Evolutionary conservation across 768 basidiomycete species (phyloP), one percentile per base, ranked within the genome.

Genomic region (Russula foetens): DNA sequence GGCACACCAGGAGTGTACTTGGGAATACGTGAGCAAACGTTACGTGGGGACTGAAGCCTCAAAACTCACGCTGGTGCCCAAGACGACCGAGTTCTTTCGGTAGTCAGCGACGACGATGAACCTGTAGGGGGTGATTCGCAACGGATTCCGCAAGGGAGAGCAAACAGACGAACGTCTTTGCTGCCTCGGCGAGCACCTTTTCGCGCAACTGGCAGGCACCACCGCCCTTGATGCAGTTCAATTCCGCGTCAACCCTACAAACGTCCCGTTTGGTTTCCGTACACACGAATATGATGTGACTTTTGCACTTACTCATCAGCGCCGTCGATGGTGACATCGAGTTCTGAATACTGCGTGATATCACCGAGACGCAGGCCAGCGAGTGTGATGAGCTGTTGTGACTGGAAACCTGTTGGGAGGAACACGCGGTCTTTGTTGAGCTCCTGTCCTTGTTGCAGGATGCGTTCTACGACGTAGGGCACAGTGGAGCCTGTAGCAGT

Each of bases 241-340:
- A 77, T 43, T 83, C 73, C 44, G 79, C 72, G 71, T 98, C 94
- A 24, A 97, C 92, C 75, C 94, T 96, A 69, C 31, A 47, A 12
- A 8, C n/a, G 21, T 45, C 19, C 14, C 35, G 35, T 52, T 28
- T 51, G 15, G 9, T 31, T 31, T 12, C 28, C 39, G 4, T 19
- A 14, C 24, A 35, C 14, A 29, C 2, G 60, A 23, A 50, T 41
- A 21, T 9, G 39, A 41, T 35, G n/a, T n/a, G n/a, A n/a, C 9
- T 26, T 38, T 53, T 1, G 46, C 24, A 73, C 90, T 65, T 66
- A 95, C 92, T 98, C 96, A 64, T 98, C 96, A 3, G 96, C 96
- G 46, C 96, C 96, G 70, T 99, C 97, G 45, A 99, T 84, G 1
- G 95, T 98, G n/a, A 98, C 91, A 68, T 99, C 97, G 56, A 98